These are phyloP conservation scores for Yamadazyma friedrichii DNA, from an alignment of 1,139 yeast species.

Conservation along the genomic window DNA sequence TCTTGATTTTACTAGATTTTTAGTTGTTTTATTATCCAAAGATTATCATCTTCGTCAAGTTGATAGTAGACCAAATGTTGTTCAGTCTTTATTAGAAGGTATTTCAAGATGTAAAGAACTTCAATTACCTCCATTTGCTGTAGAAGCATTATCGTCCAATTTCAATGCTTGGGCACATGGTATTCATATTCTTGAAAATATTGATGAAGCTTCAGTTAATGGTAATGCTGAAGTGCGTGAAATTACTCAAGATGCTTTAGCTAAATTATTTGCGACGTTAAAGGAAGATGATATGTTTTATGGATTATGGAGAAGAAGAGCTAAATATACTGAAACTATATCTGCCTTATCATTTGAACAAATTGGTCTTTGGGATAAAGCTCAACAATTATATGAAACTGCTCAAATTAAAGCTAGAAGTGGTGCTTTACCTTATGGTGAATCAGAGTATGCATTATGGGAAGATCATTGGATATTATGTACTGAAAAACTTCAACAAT, in stretches of 20 bases:
- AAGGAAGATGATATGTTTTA: constrained; percentile 97
- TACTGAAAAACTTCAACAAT: constrained; percentile 95
- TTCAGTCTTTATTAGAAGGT: constrained; percentile 82
- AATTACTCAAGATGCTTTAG: constrained; percentile 84
- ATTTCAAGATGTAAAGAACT: constrained; percentile 69
- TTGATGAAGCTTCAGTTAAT: constrained; percentile 62
- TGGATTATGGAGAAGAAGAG: constrained; percentile 95
- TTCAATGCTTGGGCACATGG: constrained; percentile 94
- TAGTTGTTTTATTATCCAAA: constrained; percentile 78
- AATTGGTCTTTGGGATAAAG: constrained; percentile 92
- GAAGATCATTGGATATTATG: constrained; percentile 98
- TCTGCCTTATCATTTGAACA: constrained; percentile 94
- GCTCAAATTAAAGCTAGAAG: constrained; percentile 97
- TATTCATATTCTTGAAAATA: constrained; percentile 74
- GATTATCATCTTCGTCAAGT: constrained; percentile 91
- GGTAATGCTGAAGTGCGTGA: constrained; percentile 78
- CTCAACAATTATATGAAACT: constrained; percentile 91
- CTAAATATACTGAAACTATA: constrained; percentile 89
- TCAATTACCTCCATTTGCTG: constrained; percentile 91
- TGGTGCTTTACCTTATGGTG: constrained; percentile 94
- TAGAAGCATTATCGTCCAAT: constrained; percentile 83
- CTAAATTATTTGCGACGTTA: constrained; percentile 82
- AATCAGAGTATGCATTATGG: constrained; percentile 94
- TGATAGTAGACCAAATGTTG: constrained; percentile 82
- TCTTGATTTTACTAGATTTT: constrained; percentile 75